Evolutionary conservation across 345 rosid species (phyloP).

Genomic region (Melastoma malabathricum): DNA sequence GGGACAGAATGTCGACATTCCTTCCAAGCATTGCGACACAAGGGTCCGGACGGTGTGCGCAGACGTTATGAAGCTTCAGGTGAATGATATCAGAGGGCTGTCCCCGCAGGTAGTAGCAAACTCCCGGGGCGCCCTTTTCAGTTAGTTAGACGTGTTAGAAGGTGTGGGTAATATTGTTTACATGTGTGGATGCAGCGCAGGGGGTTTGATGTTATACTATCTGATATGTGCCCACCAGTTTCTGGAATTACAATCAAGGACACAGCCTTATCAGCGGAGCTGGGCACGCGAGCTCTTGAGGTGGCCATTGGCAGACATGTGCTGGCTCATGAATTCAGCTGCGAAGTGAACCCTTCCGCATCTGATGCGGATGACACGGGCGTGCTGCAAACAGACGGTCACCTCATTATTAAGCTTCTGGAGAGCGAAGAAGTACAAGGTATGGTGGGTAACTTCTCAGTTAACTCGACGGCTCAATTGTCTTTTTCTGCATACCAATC

Average conservation of each 20-base stretch:
- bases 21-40: conserved; percentile 60
- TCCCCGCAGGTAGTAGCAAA: conserved; percentile 53
- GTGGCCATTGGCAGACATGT: conserved; percentile 62
- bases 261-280: conserved; percentile 67
- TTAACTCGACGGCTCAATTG: background rate
- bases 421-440: conserved; percentile 89
- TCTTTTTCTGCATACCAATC: conserved; percentile 6
- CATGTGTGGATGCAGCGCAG: conserved; percentile 33
- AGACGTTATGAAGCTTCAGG: conserved; percentile 55
- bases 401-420: conserved; percentile 76
- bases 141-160: background rate
- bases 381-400: conserved; percentile 52
- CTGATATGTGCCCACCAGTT: conserved; percentile 87
- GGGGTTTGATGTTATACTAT: conserved; percentile 72
- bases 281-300: conserved; percentile 84
- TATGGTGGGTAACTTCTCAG: conserved; percentile 14
- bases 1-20: conserved; percentile 95
- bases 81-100: conserved; percentile 40
- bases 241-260: conserved; percentile 76
- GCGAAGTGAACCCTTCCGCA: conserved; percentile 3
- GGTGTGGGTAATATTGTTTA: background rate
- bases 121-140: background rate
- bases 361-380: conserved; percentile 23
- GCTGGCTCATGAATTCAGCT: conserved; percentile 15
- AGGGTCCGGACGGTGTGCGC: conserved; percentile 76